A percentile compares a stretch with the other conserved stretches of the same genome.
Evolutionary conservation across 805 yeast genomes (phyloP).

Genomic region (Komagataella phaffii): DNA sequence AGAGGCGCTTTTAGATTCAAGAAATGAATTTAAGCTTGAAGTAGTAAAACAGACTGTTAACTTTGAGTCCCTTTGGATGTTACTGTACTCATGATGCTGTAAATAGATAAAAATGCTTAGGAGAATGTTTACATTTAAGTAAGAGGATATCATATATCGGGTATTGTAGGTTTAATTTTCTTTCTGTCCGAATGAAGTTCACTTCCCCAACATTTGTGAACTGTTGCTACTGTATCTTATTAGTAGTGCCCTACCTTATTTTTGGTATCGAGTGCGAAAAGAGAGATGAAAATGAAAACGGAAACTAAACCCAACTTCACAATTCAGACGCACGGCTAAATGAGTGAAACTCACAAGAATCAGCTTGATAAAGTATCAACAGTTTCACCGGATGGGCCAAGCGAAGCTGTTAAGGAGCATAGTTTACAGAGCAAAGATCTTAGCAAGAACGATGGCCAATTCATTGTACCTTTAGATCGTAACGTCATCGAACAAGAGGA

Average conservation of each 20-base stretch:
- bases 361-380: not conserved
- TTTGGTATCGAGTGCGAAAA: not conserved
- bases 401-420: not conserved
- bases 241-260: not conserved
- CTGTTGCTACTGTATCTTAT: not conserved
- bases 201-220: too few species aligned
- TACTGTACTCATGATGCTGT: not conserved
- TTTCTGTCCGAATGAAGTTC: too few species aligned
- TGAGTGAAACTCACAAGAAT: not conserved
- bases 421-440: not conserved
- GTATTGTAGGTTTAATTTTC: too few species aligned
- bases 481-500: not conserved
- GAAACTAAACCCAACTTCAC: not conserved
- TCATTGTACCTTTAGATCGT: not conserved
- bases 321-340: not conserved
- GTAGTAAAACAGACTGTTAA: slow-evolving; percentile 3
- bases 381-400: not conserved
- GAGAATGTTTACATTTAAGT: too few species aligned
- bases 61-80: not conserved
- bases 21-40: slow-evolving; percentile 10
- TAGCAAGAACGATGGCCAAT: not conserved
- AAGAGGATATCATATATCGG: not conserved
- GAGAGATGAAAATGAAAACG: not conserved
- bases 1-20: slow-evolving; percentile 25
- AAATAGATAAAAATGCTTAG: not conserved